Conservation (phyloP, 2,329 filamentous ascomycete species). For the Aspergillus spinulosporus region DNA sequence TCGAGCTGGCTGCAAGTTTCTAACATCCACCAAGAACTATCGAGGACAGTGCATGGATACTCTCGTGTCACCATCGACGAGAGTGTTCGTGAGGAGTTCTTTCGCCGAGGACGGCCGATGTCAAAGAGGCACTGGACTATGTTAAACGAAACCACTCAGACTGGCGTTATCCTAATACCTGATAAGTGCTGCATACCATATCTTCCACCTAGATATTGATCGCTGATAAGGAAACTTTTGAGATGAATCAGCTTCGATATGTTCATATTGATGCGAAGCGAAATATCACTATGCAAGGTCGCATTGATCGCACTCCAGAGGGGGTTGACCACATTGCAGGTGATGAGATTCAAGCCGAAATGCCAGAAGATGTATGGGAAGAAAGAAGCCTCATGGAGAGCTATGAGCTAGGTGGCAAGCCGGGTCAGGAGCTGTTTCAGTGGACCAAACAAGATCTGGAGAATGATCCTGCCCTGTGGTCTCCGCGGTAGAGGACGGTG, state of each 20-base stretch:
- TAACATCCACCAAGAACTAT: too few species aligned
- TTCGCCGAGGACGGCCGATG: too few species aligned
- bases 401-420: constrained; percentile 1
- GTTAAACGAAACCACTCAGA: too few species aligned
- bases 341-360: background rate
- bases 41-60: too few species aligned
- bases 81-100: too few species aligned
- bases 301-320: background rate
- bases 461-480: background rate
- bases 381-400: constrained; percentile 5
- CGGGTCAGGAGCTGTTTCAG: background rate
- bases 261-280: constrained; percentile 6
- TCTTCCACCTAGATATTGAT: background rate
- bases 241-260: background rate
- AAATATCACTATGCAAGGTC: constrained; percentile 1
- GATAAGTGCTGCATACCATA: background rate
- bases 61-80: too few species aligned
- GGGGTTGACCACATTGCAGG: background rate
- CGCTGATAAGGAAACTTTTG: constrained; percentile 7
- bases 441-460: constrained; percentile 1
- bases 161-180: too few species aligned
- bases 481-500: too few species aligned
- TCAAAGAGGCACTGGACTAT: too few species aligned
- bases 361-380: background rate
- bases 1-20: too few species aligned